Evolutionary conservation across 768 basidiomycete genomes (phyloP).

Genomic region (Tulasnella calospora): DNA sequence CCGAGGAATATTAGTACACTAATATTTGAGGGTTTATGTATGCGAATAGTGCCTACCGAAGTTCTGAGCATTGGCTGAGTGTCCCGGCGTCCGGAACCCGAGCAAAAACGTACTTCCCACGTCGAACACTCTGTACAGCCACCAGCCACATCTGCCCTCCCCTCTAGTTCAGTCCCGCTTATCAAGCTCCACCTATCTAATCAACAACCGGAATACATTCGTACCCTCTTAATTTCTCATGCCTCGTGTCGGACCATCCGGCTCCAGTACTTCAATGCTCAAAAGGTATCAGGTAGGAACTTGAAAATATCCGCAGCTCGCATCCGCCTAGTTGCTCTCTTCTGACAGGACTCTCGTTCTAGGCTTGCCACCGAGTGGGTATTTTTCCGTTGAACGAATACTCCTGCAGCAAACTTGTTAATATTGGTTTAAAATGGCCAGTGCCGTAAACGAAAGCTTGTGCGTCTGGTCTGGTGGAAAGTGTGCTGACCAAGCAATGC

Average conservation of each 20-base stretch:
- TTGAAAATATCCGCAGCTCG: not conserved
- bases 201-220: not conserved
- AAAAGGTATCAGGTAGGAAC: not conserved
- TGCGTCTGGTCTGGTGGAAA: not conserved
- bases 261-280: not conserved
- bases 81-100: not conserved
- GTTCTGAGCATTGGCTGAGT: not conserved
- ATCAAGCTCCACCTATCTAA: not conserved
- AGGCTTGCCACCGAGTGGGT: conserved; percentile 11
- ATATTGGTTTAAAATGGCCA: not conserved
- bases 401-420: not conserved
- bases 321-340: not conserved
- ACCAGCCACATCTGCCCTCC: not conserved
- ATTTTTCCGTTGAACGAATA: not conserved
- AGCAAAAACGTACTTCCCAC: not conserved
- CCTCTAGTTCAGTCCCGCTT: not conserved
- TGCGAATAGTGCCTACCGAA: not conserved
- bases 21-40: too few relatives aligned
- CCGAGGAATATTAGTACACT: too few relatives aligned
- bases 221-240: not conserved
- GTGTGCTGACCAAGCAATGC: not conserved
- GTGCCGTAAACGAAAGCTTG: not conserved
- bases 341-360: not conserved
- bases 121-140: not conserved
- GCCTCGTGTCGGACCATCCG: not conserved